A percentile compares a stretch with the other conserved stretches of the same genome.
Conservation (phyloP, 257 asterid species). For the Scutellaria barbata region DNA sequence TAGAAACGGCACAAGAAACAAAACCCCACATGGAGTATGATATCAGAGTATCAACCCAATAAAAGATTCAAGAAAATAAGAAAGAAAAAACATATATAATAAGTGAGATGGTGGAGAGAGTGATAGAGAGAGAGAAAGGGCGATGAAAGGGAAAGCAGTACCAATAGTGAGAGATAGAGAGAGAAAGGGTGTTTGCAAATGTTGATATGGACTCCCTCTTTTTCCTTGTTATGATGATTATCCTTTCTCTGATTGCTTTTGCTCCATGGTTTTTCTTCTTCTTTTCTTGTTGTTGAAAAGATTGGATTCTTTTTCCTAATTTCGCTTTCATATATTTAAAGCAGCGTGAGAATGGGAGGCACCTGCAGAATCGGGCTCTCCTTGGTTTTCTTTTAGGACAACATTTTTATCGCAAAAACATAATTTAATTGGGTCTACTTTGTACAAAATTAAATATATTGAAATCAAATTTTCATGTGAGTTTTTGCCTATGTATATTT, state of each 20-base stretch:
- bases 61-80: constrained; percentile 11
- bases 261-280: constrained; percentile 1
- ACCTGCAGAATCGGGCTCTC: constrained; percentile 44
- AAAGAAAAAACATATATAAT: background rate
- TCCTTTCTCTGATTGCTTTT: constrained; percentile 29
- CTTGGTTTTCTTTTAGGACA: background rate
- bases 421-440: too few species aligned
- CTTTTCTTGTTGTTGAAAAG: constrained; percentile 21
- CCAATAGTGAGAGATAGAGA: constrained; percentile 14
- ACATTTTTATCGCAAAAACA: background rate
- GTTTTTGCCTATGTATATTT: too few species aligned
- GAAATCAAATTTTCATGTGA: too few species aligned
- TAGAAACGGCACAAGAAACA: constrained; percentile 17
- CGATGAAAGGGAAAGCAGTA: constrained; percentile 26
- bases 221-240: background rate
- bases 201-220: constrained; percentile 6
- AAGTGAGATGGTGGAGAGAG: constrained; percentile 10
- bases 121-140: constrained; percentile 27
- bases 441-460: too few species aligned
- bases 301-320: constrained; percentile 23
- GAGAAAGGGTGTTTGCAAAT: constrained; percentile 14
- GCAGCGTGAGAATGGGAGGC: constrained; percentile 31
- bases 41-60: constrained; percentile 31
- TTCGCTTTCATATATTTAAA: constrained; percentile 8
- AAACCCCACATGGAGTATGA: constrained; percentile 40